Conservation (phyloP, 768 basidiomycete species). For the Rubroboletus pulcherrimus region DNA sequence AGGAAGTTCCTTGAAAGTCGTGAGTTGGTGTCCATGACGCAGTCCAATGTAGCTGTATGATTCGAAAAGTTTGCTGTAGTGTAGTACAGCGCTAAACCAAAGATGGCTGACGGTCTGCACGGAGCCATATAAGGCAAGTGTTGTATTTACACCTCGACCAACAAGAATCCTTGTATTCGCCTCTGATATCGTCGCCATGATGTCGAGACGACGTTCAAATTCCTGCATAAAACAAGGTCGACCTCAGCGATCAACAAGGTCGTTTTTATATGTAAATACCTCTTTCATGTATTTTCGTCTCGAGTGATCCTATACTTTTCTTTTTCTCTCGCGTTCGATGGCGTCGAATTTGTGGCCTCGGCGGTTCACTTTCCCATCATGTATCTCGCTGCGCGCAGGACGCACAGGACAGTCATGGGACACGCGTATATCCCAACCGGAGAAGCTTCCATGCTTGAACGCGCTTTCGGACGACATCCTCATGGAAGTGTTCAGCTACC, state of each 20-base stretch:
- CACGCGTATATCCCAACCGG: slow-evolving; percentile 18
- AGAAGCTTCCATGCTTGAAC: slow-evolving; percentile 28
- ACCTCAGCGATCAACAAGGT: slow-evolving; percentile 14
- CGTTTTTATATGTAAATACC: slow-evolving; percentile 19
- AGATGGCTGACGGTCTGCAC: not conserved
- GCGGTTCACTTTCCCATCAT: slow-evolving; percentile 19
- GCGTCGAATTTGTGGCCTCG: slow-evolving; percentile 23
- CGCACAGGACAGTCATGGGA: slow-evolving; percentile 24
- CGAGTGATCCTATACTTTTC: not conserved
- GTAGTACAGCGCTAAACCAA: not conserved
- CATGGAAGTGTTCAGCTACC: slow-evolving; percentile 34
- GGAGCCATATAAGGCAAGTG: slow-evolving; percentile 16
- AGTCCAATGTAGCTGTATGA: slow-evolving; percentile 5
- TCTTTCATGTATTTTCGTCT: not conserved
- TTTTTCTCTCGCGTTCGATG: slow-evolving; percentile 17
- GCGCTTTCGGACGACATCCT: slow-evolving; percentile 37
- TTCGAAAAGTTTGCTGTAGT: not conserved
- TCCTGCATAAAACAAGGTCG: slow-evolving; percentile 22
- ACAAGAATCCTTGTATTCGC: slow-evolving; percentile 22
- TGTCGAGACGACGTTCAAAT: slow-evolving; percentile 11
- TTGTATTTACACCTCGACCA: slow-evolving; percentile 20
- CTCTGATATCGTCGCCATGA: slow-evolving; percentile 21
- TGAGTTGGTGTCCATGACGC: not conserved
- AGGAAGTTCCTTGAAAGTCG: not conserved
- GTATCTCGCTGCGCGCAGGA: slow-evolving; percentile 8